Evolutionary conservation across 805 yeast species (phyloP).

Genomic region (Metschnikowia drakensbergensis): DNA sequence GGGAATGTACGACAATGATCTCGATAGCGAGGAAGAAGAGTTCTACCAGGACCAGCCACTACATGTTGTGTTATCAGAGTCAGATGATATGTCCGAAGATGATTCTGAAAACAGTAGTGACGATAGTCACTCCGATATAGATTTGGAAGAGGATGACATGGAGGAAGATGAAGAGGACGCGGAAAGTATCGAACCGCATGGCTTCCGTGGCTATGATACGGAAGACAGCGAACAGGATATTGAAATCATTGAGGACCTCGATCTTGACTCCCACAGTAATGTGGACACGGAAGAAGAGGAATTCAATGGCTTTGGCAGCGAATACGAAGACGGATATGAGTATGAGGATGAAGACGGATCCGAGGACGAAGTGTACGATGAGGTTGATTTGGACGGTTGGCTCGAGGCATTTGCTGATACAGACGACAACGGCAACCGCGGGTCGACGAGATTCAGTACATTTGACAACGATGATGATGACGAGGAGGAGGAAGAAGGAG

Average conservation of each 20-base stretch:
- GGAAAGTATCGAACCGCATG: constrained; percentile 17
- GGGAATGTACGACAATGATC: constrained; percentile 89
- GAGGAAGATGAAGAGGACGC: constrained; percentile 22
- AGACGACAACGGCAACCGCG: constrained; percentile 12
- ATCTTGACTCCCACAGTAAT: constrained; percentile 26
- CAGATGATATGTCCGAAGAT: constrained; percentile 24
- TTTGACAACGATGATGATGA: constrained; percentile 15
- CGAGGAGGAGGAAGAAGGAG: constrained; percentile 17
- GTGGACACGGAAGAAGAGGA: constrained; percentile 32
- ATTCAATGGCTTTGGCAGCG: constrained; percentile 21
- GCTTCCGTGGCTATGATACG: constrained; percentile 19
- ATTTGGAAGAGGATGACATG: constrained; percentile 19
- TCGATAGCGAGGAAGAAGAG: constrained; percentile 58
- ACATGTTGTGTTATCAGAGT: constrained; percentile 36
- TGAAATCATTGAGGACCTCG: constrained; percentile 35
- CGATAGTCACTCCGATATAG: constrained; percentile 25
- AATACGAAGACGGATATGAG: constrained; percentile 18
- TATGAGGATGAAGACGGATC: constrained; percentile 26
- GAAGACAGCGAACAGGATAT: constrained; percentile 30
- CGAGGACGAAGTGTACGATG: constrained; percentile 31
- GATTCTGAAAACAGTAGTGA: constrained; percentile 22
- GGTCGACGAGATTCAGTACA: constrained; percentile 8
- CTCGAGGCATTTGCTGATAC: constrained; percentile 35
- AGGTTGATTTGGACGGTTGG: constrained; percentile 40
- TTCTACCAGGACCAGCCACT: constrained; percentile 33